phyloP scores from a whole-genome alignment of 768 basidiomycete genomes.

The Lactifluus rugatus region DNA sequence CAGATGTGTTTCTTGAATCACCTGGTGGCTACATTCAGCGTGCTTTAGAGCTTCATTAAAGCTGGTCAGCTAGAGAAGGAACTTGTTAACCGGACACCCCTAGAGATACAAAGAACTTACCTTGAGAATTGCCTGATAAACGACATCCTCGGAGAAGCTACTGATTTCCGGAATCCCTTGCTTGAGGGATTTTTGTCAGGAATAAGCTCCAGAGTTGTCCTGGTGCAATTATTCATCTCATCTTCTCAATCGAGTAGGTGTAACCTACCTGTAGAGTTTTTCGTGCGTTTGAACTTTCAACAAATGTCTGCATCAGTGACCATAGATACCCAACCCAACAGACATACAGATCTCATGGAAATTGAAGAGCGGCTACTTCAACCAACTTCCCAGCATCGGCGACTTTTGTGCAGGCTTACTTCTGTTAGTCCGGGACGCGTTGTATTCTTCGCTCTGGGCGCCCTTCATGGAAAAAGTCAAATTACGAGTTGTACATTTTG shows the following conservation, averaged over 20 bases:
- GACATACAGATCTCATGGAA: constrained; percentile 80
- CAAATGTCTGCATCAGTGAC: constrained; percentile 43
- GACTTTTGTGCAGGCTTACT: constrained; percentile 96
- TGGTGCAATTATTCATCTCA: constrained; percentile 25
- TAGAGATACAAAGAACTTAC: constrained; percentile 30
- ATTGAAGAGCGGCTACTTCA: constrained; percentile 93
- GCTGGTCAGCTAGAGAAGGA: constrained; percentile 50
- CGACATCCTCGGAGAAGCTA: constrained; percentile 85
- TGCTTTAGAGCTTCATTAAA: constrained; percentile 56
- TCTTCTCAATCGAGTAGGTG: not conserved
- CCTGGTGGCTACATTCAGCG: constrained; percentile 36
- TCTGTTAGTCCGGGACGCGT: constrained; percentile 87
- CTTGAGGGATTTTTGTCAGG: constrained; percentile 88
- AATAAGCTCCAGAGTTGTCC: constrained; percentile 87
- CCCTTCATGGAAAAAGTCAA: constrained; percentile 29
- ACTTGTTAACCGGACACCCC: not conserved
- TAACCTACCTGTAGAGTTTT: constrained; percentile 56
- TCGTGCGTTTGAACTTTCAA: constrained; percentile 67
- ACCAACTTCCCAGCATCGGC: constrained; percentile 78
- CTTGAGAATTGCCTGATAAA: constrained; percentile 87
- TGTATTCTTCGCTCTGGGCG: constrained; percentile 64
- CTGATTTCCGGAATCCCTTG: constrained; percentile 81
- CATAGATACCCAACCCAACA: not conserved
- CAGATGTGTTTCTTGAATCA: constrained; percentile 65
- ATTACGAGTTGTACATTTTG: not conserved